Conservation (phyloP, 371 early-diverging fungal genomes). For the Syncephalis plumigaleata region DNA sequence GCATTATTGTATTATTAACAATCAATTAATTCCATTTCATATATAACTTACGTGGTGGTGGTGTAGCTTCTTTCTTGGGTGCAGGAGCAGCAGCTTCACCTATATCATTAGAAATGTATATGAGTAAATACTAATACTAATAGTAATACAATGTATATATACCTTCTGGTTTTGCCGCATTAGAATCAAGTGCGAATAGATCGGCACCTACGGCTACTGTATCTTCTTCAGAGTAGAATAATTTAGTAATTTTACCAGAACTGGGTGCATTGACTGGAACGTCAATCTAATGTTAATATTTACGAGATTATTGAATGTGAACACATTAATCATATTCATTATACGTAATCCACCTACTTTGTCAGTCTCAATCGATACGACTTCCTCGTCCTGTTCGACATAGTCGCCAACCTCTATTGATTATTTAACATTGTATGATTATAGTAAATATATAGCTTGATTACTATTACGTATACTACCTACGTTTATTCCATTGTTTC, state of each 20-base stretch:
- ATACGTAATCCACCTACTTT: conserved; percentile 32
- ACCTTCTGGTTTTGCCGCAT: conserved; percentile 51
- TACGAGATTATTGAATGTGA: neutral
- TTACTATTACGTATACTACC: conserved; percentile 6
- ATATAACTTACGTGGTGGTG: no score
- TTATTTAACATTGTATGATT: neutral
- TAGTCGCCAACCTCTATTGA: conserved; percentile 93
- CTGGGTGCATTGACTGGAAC: conserved; percentile 90
- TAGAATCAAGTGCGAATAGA: conserved; percentile 77
- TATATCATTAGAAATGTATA: no score
- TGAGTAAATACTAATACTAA: no score
- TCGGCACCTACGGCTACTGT: conserved; percentile 84
- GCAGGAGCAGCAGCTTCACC: conserved; percentile 10
- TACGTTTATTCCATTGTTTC: conserved; percentile 89
- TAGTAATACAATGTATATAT: no score
- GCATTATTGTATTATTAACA: no score
- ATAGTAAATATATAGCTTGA: no score
- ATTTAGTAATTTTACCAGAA: conserved; percentile 68
- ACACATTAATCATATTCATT: conserved; percentile 2
- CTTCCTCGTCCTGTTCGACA: conserved; percentile 83
- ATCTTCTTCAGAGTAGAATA: conserved; percentile 80
- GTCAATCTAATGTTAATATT: conserved; percentile 51
- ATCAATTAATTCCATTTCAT: conserved; percentile 3
- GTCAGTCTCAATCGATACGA: conserved; percentile 96
- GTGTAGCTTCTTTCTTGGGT: conserved; percentile 21